These are phyloP conservation scores for Dendrobium chrysotoxum DNA, from an alignment of 106 monocot species.

Conservation along the genomic window DNA sequence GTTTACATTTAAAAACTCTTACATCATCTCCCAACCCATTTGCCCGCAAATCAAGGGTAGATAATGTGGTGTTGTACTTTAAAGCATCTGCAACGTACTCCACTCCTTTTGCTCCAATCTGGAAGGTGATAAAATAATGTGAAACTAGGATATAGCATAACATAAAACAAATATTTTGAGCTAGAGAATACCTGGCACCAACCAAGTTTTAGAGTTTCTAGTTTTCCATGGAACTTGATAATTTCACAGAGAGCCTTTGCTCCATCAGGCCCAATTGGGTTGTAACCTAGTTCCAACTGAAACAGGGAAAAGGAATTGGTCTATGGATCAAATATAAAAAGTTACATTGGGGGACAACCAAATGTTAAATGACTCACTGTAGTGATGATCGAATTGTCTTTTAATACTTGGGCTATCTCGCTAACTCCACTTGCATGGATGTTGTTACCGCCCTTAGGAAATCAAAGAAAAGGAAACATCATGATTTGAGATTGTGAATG, in stretches of 20 bases:
- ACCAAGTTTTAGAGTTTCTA: slow-evolving; percentile 90
- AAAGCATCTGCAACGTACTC: slow-evolving; percentile 90
- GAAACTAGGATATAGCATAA: background rate
- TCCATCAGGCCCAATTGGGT: slow-evolving; percentile 95
- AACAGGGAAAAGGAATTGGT: background rate
- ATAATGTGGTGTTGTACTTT: slow-evolving; percentile 89
- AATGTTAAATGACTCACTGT: slow-evolving; percentile 50
- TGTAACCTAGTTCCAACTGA: slow-evolving; percentile 96
- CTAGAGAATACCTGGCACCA: slow-evolving; percentile 85
- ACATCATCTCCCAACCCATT: slow-evolving; percentile 97
- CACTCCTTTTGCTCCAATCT: slow-evolving; percentile 89
- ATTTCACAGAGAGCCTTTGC: slow-evolving; percentile 72
- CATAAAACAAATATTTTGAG: background rate
- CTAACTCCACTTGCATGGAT: slow-evolving; percentile 76
- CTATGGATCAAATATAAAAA: slow-evolving; percentile 10
- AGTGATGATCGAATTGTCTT: slow-evolving; percentile 84
- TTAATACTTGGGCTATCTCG: slow-evolving; percentile 71
- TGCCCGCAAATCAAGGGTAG: slow-evolving; percentile 86
- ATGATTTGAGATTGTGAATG: background rate
- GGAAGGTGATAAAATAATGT: slow-evolving; percentile 4
- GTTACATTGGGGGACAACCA: background rate
- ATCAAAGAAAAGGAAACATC: background rate
- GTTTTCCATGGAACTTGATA: slow-evolving; percentile 92
- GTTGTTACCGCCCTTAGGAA: slow-evolving; percentile 81
- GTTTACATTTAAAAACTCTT: slow-evolving; percentile 6